Percentiles rank a stretch among this genome's conserved stretches.
Conservation (phyloP, 2,329 filamentous ascomycete genomes). For the Knufia fluminis region DNA sequence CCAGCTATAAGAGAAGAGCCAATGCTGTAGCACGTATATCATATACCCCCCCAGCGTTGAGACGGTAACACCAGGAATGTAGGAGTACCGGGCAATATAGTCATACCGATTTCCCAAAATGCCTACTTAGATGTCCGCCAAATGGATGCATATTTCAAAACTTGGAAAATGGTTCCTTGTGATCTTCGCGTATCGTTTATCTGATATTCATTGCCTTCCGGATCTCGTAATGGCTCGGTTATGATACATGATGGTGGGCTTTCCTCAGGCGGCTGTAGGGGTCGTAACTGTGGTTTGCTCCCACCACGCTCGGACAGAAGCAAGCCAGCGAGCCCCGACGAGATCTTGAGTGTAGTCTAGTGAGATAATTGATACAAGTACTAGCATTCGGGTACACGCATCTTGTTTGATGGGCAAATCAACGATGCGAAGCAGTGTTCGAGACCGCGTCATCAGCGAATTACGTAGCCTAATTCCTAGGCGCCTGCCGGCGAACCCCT, state of each 20-base stretch:
- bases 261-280: too few relatives aligned
- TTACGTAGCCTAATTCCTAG: not conserved
- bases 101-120: constrained; percentile 32
- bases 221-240: too few relatives aligned
- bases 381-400: not conserved
- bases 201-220: not conserved
- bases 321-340: too few relatives aligned
- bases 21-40: not conserved
- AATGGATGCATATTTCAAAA: constrained; percentile 39
- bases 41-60: not conserved
- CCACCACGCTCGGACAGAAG: too few relatives aligned
- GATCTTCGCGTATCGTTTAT: not conserved
- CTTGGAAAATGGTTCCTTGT: not conserved
- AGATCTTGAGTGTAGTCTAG: too few relatives aligned
- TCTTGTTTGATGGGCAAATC: not conserved
- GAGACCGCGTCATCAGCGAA: not conserved
- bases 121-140: constrained; percentile 41
- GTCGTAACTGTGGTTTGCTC: too few relatives aligned
- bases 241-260: too few relatives aligned
- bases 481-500: too few relatives aligned
- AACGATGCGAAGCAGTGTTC: not conserved
- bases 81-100: constrained; percentile 24
- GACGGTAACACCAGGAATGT: not conserved
- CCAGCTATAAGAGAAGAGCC: too few relatives aligned
- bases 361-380: too few relatives aligned